These are phyloP conservation scores for Thielaviopsis punctulata DNA, from an alignment of 2,329 filamentous ascomycete species.

Conservation along the genomic window DNA sequence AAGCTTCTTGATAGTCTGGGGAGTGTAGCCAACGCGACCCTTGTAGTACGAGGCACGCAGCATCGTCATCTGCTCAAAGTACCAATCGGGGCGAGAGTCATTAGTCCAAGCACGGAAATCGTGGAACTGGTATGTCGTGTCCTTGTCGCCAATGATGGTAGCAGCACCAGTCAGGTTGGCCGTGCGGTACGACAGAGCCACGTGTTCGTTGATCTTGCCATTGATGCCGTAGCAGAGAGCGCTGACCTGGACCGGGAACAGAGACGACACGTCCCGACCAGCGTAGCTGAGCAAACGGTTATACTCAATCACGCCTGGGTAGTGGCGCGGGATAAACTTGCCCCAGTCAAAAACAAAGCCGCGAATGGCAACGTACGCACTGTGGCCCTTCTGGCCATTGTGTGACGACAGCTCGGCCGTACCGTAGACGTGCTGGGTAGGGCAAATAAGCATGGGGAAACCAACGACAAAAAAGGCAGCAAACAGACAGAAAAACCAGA, in stretches of 20 bases:
- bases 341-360: slow-evolving; percentile 77
- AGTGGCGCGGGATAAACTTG: slow-evolving; percentile 58
- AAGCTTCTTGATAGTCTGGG: slow-evolving; percentile 57
- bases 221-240: slow-evolving; percentile 69
- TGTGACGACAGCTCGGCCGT: slow-evolving; percentile 54
- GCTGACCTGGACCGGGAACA: slow-evolving; percentile 90
- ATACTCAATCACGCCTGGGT: slow-evolving; percentile 46
- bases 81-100: slow-evolving; percentile 80
- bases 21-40: slow-evolving; percentile 70
- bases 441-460: slow-evolving; percentile 79
- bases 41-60: slow-evolving; percentile 68
- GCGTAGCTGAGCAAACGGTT: slow-evolving; percentile 55
- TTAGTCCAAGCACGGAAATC: slow-evolving; percentile 80
- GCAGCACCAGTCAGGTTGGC: slow-evolving; percentile 58
- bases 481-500: slow-evolving; percentile 69
- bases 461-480: slow-evolving; percentile 79
- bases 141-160: slow-evolving; percentile 44
- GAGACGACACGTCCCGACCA: slow-evolving; percentile 65
- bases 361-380: slow-evolving; percentile 64
- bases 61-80: slow-evolving; percentile 68
- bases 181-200: slow-evolving; percentile 70
- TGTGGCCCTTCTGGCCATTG: slow-evolving; percentile 50
- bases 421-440: slow-evolving; percentile 76
- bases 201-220: slow-evolving; percentile 45
- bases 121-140: slow-evolving; percentile 67